Percentiles rank a stretch among this genome's conserved stretches.
phyloP scores from a whole-genome alignment of 106 monocot species.

The Posidonia australis region DNA sequence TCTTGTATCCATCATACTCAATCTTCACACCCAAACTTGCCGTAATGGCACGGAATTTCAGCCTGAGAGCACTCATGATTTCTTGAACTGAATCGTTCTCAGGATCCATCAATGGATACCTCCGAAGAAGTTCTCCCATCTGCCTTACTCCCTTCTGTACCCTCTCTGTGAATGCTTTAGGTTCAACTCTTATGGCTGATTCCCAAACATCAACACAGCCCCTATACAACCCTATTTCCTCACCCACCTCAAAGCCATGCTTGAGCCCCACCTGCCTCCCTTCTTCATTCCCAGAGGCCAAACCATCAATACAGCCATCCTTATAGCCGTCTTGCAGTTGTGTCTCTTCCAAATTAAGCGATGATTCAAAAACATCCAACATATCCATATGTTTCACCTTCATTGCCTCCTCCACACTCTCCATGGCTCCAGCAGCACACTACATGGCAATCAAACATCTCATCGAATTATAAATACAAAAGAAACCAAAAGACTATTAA shows the following conservation, averaged over 20 bases:
- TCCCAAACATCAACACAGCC: slow-evolving; percentile 62
- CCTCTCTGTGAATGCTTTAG: slow-evolving; percentile 36
- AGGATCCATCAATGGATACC: slow-evolving; percentile 46
- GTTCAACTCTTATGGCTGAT: slow-evolving; percentile 28
- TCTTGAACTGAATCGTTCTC: slow-evolving; percentile 55
- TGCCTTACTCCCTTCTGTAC: slow-evolving; percentile 40
- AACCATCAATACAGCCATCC: slow-evolving; percentile 54
- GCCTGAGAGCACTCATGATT: slow-evolving; percentile 43
- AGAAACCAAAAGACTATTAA: too few relatives aligned
- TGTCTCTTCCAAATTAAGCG: slow-evolving; percentile 45
- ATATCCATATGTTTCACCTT: background rate
- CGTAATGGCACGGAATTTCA: slow-evolving; percentile 43
- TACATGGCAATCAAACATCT: background rate
- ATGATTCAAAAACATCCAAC: slow-evolving; percentile 50
- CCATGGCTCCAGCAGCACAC: background rate
- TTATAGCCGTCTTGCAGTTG: slow-evolving; percentile 46
- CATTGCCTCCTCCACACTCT: background rate
- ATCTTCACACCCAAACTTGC: slow-evolving; percentile 48
- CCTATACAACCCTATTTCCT: slow-evolving; percentile 67
- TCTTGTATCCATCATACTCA: slow-evolving; percentile 45
- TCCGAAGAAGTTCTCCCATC: slow-evolving; percentile 27
- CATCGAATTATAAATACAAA: background rate
- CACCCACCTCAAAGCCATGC: slow-evolving; percentile 51
- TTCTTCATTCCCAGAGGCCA: slow-evolving; percentile 49
- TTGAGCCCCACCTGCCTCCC: slow-evolving; percentile 57